A percentile compares a stretch with the other conserved stretches of the same genome.
Evolutionary conservation across 2,329 filamentous ascomycete species (phyloP).

Genomic region (Neonectria punicea): DNA sequence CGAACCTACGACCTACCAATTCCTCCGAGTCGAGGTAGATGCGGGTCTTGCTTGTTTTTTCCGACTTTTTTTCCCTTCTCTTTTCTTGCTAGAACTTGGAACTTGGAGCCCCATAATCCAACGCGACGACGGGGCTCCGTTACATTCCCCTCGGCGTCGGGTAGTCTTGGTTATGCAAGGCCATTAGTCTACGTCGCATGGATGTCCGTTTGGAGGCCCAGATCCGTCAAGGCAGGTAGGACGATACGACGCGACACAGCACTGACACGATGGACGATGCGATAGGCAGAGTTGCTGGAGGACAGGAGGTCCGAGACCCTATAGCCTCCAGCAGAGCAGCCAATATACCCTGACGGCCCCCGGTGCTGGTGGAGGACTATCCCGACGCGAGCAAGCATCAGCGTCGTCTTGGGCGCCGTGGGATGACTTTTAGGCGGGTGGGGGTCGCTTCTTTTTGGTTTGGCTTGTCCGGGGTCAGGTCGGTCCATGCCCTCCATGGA

Average conservation of each 20-base stretch:
- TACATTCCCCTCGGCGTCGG: neutral
- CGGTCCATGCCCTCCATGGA: neutral
- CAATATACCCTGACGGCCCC: neutral
- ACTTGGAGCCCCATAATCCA: too few relatives aligned
- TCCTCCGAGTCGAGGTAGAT: neutral
- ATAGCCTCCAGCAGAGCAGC: constrained; percentile 2
- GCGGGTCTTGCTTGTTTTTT: neutral
- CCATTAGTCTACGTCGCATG: neutral
- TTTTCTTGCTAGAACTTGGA: neutral
- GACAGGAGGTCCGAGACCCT: constrained; percentile 9
- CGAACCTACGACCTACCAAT: neutral
- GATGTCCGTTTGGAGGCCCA: neutral
- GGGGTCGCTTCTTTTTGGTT: constrained; percentile 14
- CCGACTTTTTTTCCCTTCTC: neutral
- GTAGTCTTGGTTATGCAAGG: neutral
- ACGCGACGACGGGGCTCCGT: neutral
- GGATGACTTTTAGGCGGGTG: constrained; percentile 17
- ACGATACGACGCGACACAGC: constrained; percentile 12
- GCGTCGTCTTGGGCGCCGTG: constrained; percentile 15
- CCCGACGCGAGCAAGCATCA: constrained; percentile 10
- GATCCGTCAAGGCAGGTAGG: constrained; percentile 1
- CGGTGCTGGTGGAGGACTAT: neutral
- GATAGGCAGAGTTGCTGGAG: constrained; percentile 10
- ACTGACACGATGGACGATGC: constrained; percentile 15
- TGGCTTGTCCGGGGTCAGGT: constrained; percentile 8